Evolutionary conservation across 2,329 filamentous ascomycete genomes (phyloP).

Genomic region (Hypoxylon rubiginosum): DNA sequence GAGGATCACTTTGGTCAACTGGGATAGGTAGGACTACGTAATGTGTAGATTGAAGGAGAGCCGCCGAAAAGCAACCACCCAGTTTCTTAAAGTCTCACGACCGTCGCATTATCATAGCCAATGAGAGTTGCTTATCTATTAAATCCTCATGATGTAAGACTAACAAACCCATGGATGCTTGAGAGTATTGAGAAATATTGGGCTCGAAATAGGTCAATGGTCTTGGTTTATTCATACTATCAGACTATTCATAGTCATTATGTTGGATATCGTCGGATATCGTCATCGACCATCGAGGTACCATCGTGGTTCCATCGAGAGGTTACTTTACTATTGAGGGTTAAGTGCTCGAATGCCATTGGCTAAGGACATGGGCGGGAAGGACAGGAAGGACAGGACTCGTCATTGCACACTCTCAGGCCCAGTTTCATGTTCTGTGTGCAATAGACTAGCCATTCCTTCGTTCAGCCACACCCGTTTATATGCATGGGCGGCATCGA

Average conservation of each 20-base stretch:
- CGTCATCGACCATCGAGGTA: background rate
- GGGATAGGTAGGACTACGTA: constrained; percentile 1
- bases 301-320: background rate
- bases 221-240: background rate
- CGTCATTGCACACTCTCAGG: background rate
- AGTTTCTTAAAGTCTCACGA: background rate
- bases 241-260: background rate
- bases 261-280: too few species aligned
- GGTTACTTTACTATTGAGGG: background rate
- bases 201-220: background rate
- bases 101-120: background rate
- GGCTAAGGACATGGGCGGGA: background rate
- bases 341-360: too few species aligned
- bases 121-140: background rate
- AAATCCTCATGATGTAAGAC: background rate
- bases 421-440: background rate
- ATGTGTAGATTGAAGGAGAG: background rate
- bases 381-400: background rate
- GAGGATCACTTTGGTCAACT: constrained; percentile 4
- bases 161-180: background rate
- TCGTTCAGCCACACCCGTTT: background rate
- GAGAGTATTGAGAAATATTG: background rate
- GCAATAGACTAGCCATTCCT: background rate
- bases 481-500: background rate
- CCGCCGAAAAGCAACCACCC: background rate